Conservation (phyloP, 1,284 basidiomycete genomes). For the Leucoagaricus sp. region DNA sequence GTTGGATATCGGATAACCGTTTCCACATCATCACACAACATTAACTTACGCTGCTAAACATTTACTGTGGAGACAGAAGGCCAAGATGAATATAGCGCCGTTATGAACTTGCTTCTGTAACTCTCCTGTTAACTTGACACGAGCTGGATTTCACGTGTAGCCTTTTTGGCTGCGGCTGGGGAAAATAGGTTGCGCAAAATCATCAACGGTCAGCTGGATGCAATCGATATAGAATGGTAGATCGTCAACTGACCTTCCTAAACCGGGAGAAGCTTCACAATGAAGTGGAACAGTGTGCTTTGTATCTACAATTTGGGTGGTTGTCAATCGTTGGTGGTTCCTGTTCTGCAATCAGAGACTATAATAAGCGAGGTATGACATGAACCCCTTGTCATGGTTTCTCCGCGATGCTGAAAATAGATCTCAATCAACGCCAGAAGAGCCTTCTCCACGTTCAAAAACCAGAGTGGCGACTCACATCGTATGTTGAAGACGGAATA, state of each 20-base stretch:
- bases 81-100: too few species aligned
- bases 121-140: too few species aligned
- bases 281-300: not conserved
- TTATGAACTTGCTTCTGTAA: too few species aligned
- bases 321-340: not conserved
- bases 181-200: too few species aligned
- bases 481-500: constrained; percentile 1
- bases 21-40: too few species aligned
- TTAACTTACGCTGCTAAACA: too few species aligned
- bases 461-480: too few species aligned
- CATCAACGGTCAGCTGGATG: too few species aligned
- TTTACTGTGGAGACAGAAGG: too few species aligned
- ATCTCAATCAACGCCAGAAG: not conserved
- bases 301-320: not conserved
- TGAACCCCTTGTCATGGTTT: constrained; percentile 2
- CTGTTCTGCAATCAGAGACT: not conserved
- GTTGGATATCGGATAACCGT: too few species aligned
- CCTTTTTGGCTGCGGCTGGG: too few species aligned
- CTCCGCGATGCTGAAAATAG: constrained; percentile 6
- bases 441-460: not conserved
- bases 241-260: constrained; percentile 27
- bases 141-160: too few species aligned
- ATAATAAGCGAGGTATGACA: not conserved
- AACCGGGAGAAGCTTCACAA: not conserved
- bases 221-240: constrained; percentile 59